Evolutionary conservation across 192 early-diverging fungal genomes (phyloP).

Genomic region (Lunasporangiospora selenospora): DNA sequence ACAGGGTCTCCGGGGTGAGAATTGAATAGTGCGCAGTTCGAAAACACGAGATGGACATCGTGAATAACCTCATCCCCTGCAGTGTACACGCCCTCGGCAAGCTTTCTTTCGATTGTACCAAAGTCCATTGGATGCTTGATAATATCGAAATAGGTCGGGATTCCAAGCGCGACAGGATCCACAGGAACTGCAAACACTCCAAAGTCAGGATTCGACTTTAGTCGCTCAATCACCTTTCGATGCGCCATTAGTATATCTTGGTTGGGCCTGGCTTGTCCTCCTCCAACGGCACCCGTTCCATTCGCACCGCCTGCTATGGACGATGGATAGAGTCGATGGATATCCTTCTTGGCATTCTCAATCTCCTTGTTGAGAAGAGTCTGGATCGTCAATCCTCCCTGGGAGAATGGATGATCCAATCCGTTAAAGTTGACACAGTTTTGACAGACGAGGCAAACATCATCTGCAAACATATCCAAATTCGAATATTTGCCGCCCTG

Average conservation of each 20-base stretch:
- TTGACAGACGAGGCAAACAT: constrained; percentile 67
- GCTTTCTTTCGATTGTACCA: constrained; percentile 54
- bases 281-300: constrained; percentile 3
- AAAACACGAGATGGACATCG: constrained; percentile 69
- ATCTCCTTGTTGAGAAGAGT: constrained; percentile 33
- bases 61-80: constrained; percentile 47
- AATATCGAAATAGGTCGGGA: constrained; percentile 74
- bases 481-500: constrained; percentile 51
- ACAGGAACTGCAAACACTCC: constrained; percentile 65
- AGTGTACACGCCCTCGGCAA: constrained; percentile 47
- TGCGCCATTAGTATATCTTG: constrained; percentile 28
- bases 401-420: constrained; percentile 39
- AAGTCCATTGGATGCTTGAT: constrained; percentile 83
- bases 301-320: constrained; percentile 1
- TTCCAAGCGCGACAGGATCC: constrained; percentile 68
- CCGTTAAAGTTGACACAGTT: constrained; percentile 82
- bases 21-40: constrained; percentile 80
- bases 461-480: constrained; percentile 60
- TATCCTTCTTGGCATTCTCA: constrained; percentile 40
- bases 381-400: constrained; percentile 32
- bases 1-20: constrained; percentile 57
- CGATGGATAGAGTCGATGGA: constrained; percentile 22
- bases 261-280: constrained; percentile 4
- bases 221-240: constrained; percentile 34
- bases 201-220: constrained; percentile 52